phyloP scores from a whole-genome alignment of 129 eudicot genomes.

The Pittosporum tobira region DNA sequence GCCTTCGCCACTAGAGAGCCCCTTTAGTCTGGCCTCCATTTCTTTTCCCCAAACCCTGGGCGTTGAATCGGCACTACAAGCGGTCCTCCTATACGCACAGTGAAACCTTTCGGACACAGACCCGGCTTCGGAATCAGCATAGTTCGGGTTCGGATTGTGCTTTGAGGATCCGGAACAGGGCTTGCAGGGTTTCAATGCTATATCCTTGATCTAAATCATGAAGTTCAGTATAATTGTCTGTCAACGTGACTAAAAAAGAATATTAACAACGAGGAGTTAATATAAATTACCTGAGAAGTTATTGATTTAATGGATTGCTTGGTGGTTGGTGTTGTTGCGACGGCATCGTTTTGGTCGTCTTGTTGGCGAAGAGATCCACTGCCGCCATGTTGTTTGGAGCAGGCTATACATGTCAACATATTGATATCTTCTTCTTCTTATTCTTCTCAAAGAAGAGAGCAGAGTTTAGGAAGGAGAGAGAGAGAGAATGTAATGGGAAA shows the following conservation, averaged over 20 bases:
- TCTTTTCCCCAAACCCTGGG: slow-evolving; percentile 74
- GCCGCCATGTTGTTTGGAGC: slow-evolving; percentile 56
- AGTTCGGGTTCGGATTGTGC: slow-evolving; percentile 25
- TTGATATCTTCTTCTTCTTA: neutral
- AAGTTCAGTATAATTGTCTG: neutral
- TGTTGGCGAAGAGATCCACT: slow-evolving; percentile 68
- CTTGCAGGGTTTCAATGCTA: slow-evolving; percentile 81
- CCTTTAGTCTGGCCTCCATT: slow-evolving; percentile 74
- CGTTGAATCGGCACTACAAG: slow-evolving; percentile 47
- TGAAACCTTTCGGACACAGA: slow-evolving; percentile 44
- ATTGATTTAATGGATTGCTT: slow-evolving; percentile 74
- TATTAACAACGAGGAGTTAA: too few species aligned
- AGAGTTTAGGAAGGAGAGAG: too few species aligned
- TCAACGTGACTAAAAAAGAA: too few species aligned
- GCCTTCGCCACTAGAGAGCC: slow-evolving; percentile 70
- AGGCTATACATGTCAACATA: slow-evolving; percentile 87
- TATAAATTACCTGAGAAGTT: slow-evolving; percentile 45
- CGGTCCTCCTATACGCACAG: slow-evolving; percentile 43
- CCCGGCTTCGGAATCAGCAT: slow-evolving; percentile 49
- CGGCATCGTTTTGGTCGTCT: slow-evolving; percentile 32
- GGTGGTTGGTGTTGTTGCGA: slow-evolving; percentile 50
- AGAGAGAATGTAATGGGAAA: too few species aligned
- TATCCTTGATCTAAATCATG: slow-evolving; percentile 65
- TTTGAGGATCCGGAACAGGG: slow-evolving; percentile 73
- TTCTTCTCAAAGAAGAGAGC: too few species aligned